A percentile compares a stretch with the other conserved stretches of the same genome.
These are phyloP conservation scores for Cryptosporidium xiaoi DNA, from an alignment of 169 alveolate genomes.

Conservation along the genomic window DNA sequence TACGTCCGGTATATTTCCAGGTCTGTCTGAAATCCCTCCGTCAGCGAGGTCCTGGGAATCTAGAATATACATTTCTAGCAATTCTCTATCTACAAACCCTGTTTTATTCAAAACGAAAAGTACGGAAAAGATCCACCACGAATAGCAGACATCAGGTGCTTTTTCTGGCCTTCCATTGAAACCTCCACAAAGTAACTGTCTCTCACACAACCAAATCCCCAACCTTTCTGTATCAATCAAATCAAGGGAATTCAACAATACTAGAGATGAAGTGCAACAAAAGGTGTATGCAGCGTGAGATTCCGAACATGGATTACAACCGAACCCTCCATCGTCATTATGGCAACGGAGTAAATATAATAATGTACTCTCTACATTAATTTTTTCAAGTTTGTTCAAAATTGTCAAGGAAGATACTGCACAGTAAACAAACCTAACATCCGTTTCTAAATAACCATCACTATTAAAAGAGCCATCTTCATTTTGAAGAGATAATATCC, in stretches of 20 bases:
- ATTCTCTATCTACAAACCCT: slow-evolving; percentile 83
- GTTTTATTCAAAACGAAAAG: slow-evolving; percentile 84
- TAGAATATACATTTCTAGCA: slow-evolving; percentile 86
- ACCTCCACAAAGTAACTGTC: slow-evolving; percentile 95
- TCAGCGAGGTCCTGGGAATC: slow-evolving; percentile 87
- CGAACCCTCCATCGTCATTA: slow-evolving; percentile 94
- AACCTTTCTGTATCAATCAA: slow-evolving; percentile 83
- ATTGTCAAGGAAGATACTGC: slow-evolving; percentile 90
- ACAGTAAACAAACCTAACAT: slow-evolving; percentile 92
- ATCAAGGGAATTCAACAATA: slow-evolving; percentile 84
- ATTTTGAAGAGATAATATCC: slow-evolving; percentile 87
- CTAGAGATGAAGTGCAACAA: slow-evolving; percentile 91
- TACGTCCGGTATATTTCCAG: slow-evolving; percentile 94
- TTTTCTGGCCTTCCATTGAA: slow-evolving; percentile 97
- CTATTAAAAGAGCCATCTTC: slow-evolving; percentile 94
- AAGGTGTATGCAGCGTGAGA: slow-evolving; percentile 97
- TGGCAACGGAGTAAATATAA: slow-evolving; percentile 89
- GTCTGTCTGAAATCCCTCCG: slow-evolving; percentile 96
- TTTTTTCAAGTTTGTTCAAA: slow-evolving; percentile 82
- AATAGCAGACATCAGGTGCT: slow-evolving; percentile 96
- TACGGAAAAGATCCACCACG: slow-evolving; percentile 96
- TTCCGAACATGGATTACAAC: slow-evolving; percentile 94
- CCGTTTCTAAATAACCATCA: slow-evolving; percentile 94
- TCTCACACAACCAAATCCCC: slow-evolving; percentile 88
- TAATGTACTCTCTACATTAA: slow-evolving; percentile 86